Evolutionary conservation across 139 green algal species (phyloP).

Genomic region (Chlorella vulgaris): DNA sequence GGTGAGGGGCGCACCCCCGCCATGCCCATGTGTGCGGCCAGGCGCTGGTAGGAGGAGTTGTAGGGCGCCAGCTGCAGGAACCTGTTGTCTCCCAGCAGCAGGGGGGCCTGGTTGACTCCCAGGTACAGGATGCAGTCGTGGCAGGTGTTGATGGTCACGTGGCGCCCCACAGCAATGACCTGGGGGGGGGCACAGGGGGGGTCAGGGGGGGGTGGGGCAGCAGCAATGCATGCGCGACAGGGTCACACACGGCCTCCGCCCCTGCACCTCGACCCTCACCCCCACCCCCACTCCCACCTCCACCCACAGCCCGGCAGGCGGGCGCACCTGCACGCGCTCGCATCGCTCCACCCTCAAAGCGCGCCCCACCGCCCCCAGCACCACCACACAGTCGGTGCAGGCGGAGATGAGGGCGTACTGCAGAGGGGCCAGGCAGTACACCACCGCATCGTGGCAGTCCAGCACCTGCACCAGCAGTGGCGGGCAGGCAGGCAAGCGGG

Average conservation of each 20-base stretch:
- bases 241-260: too few species aligned
- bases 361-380: constrained; percentile 72
- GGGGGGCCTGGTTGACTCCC: constrained; percentile 71
- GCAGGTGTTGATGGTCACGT: constrained; percentile 71
- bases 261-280: background rate
- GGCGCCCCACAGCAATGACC: constrained; percentile 61
- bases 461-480: constrained; percentile 45
- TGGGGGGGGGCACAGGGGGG: constrained; percentile 13
- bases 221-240: too few species aligned
- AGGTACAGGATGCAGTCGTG: constrained; percentile 88
- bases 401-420: constrained; percentile 69
- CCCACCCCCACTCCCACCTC: background rate
- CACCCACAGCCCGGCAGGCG: background rate
- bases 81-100: constrained; percentile 80
- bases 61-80: constrained; percentile 84
- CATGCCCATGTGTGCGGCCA: constrained; percentile 63
- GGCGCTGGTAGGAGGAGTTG: constrained; percentile 78
- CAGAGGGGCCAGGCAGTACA: constrained; percentile 88
- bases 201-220: background rate
- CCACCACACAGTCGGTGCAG: constrained; percentile 85
- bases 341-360: constrained; percentile 81
- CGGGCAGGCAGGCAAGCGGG: background rate
- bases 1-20: constrained; percentile 62
- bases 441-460: constrained; percentile 85
- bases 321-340: constrained; percentile 68